Conservation (phyloP, 2,329 filamentous ascomycete genomes). For the Ophiostoma ulmi region DNA sequence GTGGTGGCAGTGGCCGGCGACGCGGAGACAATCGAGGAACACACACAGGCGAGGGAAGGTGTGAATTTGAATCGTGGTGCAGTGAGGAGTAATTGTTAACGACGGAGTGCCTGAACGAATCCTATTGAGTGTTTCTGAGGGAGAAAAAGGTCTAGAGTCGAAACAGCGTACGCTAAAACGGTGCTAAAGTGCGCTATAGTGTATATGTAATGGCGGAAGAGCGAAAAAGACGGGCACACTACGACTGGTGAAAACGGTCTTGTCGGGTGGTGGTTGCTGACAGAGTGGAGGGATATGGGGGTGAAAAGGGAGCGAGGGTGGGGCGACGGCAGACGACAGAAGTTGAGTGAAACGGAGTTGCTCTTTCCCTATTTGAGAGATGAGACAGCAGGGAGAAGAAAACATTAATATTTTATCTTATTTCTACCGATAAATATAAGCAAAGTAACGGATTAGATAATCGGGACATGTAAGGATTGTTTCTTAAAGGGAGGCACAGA, state of each 20-base stretch:
- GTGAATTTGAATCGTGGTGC: conserved; percentile 3
- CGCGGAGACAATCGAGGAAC: conserved; percentile 5
- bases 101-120: not conserved
- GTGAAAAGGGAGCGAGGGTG: not conserved
- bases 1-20: not conserved
- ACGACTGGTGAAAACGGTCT: not conserved
- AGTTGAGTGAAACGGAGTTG: conserved; percentile 4
- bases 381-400: not conserved
- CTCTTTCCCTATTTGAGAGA: conserved; percentile 4
- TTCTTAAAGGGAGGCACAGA: not conserved
- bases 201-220: not conserved
- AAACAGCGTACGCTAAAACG: not conserved
- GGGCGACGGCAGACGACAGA: not conserved
- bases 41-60: not conserved
- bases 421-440: not conserved
- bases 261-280: conserved; percentile 1
- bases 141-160: not conserved
- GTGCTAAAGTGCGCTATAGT: not conserved
- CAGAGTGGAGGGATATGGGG: conserved; percentile 6
- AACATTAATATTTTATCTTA: too few species aligned
- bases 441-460: too few species aligned
- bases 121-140: too few species aligned
- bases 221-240: not conserved
- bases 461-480: too few species aligned
- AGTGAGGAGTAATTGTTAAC: not conserved